Conservation (phyloP, 495 filamentous ascomycete species). For the Barbatosphaeria neglecta region DNA sequence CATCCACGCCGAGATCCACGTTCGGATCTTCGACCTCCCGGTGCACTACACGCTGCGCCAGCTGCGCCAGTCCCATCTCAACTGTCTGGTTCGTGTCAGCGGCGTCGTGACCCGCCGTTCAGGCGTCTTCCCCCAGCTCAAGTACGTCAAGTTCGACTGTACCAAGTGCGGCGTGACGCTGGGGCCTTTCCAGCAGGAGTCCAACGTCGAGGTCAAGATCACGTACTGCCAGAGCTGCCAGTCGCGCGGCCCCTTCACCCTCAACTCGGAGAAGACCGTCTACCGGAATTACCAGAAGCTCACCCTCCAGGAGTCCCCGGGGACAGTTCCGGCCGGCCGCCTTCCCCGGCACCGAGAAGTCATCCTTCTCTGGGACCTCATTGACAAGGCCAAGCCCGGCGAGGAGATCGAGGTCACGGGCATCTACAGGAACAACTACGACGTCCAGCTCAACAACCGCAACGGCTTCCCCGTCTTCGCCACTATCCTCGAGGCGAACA, state of each 20-base stretch:
- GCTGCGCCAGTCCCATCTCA: constrained; percentile 90
- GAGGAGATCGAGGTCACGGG: constrained; percentile 97
- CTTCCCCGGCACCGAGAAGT: constrained; percentile 92
- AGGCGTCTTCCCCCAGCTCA: constrained; percentile 97
- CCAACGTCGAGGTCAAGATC: constrained; percentile 89
- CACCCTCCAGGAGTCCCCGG: constrained; percentile 94
- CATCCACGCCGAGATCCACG: constrained; percentile 96
- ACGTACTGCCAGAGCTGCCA: constrained; percentile 97
- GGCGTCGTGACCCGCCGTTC: constrained; percentile 92
- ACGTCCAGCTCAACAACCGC: constrained; percentile 94
- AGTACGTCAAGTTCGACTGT: constrained; percentile 97
- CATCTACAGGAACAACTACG: constrained; percentile 97
- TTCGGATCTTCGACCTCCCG: constrained; percentile 89
- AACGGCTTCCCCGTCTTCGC: constrained; percentile 99
- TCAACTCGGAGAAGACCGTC: constrained; percentile 97
- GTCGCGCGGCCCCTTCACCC: constrained; percentile 84
- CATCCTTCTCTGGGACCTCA: constrained; percentile 92
- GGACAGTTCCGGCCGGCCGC: constrained; percentile 91
- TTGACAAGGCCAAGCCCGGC: constrained; percentile 92
- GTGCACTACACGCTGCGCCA: constrained; percentile 95
- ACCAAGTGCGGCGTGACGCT: constrained; percentile 83
- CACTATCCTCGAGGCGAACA: constrained; percentile 94
- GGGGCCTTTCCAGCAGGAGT: constrained; percentile 95
- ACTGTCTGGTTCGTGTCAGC: constrained; percentile 87
- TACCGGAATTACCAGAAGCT: constrained; percentile 99